Percentiles rank a stretch among this genome's conserved stretches.
phyloP scores from a whole-genome alignment of 2,329 filamentous ascomycete genomes.

The Scortechinia acanthostroma region DNA sequence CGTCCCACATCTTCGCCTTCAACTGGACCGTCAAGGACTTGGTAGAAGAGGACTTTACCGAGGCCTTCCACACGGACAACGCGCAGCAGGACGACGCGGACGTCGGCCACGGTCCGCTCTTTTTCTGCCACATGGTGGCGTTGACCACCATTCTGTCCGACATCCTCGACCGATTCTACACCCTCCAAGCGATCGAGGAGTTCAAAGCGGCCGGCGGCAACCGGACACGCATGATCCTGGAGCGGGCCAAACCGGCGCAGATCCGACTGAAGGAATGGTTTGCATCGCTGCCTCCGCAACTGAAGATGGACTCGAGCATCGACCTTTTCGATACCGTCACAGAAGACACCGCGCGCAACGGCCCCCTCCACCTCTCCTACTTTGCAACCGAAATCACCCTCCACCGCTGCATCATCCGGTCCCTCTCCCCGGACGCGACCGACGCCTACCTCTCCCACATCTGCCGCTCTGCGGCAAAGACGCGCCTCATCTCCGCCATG shows the following conservation, averaged over 20 bases:
- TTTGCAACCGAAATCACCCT: slow-evolving; percentile 92
- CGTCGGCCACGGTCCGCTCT: slow-evolving; percentile 57
- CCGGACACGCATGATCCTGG: slow-evolving; percentile 67
- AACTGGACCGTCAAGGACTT: slow-evolving; percentile 73
- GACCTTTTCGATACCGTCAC: slow-evolving; percentile 24
- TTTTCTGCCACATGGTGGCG: slow-evolving; percentile 71
- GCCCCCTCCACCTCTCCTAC: slow-evolving; percentile 83
- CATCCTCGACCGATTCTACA: slow-evolving; percentile 78
- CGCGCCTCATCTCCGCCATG: slow-evolving; percentile 30
- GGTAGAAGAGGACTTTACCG: slow-evolving; percentile 64
- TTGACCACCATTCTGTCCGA: slow-evolving; percentile 72
- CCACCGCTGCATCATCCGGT: slow-evolving; percentile 53
- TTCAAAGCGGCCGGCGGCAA: slow-evolving; percentile 60
- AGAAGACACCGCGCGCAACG: slow-evolving; percentile 40
- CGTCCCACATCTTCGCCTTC: slow-evolving; percentile 62
- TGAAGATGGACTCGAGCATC: slow-evolving; percentile 59
- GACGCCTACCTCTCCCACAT: slow-evolving; percentile 20
- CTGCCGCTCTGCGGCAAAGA: slow-evolving; percentile 29
- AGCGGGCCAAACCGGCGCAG: slow-evolving; percentile 74
- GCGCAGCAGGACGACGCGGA: slow-evolving; percentile 54
- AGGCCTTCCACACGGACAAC: slow-evolving; percentile 57
- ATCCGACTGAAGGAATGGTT: slow-evolving; percentile 80
- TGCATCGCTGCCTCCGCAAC: slow-evolving; percentile 51
- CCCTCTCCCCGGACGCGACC: slow-evolving; percentile 13
- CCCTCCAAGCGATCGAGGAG: slow-evolving; percentile 66